phyloP scores from a whole-genome alignment of 306 rosid species.

The Luffa aegyptiaca region DNA sequence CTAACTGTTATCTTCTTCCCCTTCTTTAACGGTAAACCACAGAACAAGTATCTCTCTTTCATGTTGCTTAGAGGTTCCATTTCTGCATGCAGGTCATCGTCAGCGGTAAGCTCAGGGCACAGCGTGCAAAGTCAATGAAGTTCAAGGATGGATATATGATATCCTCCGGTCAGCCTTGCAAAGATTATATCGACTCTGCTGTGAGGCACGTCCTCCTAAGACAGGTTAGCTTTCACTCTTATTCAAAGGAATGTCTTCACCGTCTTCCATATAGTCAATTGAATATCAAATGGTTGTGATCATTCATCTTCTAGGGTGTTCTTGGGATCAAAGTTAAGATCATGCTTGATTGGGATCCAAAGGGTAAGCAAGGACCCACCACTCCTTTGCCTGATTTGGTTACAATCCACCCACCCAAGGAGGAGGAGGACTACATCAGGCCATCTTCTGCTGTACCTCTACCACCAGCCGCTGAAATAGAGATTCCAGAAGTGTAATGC shows the following conservation, averaged over 20 bases:
- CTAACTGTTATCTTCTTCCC: neutral
- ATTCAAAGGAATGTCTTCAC: neutral
- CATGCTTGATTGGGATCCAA: slow-evolving; percentile 79
- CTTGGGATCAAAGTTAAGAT: slow-evolving; percentile 65
- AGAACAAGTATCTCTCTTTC: neutral
- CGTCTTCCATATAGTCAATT: neutral
- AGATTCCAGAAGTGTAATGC: slow-evolving; percentile 10
- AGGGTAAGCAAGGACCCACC: slow-evolving; percentile 61
- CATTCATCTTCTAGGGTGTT: slow-evolving; percentile 33
- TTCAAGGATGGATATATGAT: slow-evolving; percentile 46
- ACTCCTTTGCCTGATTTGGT: slow-evolving; percentile 56
- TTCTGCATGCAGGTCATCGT: slow-evolving; percentile 28
- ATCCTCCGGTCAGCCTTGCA: slow-evolving; percentile 35
- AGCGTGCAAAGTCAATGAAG: slow-evolving; percentile 37
- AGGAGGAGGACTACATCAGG: slow-evolving; percentile 24
- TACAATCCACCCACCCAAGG: slow-evolving; percentile 25
- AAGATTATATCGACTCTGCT: slow-evolving; percentile 32
- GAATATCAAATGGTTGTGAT: neutral
- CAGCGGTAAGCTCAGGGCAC: slow-evolving; percentile 44
- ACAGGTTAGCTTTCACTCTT: slow-evolving; percentile 25
- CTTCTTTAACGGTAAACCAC: neutral
- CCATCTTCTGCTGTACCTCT: neutral
- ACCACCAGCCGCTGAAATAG: slow-evolving; percentile 12
- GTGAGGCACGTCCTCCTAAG: slow-evolving; percentile 36
- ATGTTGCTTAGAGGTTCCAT: neutral